A percentile compares a stretch with the other conserved stretches of the same genome.
These are phyloP conservation scores for Ceratobasidium sp. DNA, from an alignment of 1,284 basidiomycete genomes.

Conservation along the genomic window DNA sequence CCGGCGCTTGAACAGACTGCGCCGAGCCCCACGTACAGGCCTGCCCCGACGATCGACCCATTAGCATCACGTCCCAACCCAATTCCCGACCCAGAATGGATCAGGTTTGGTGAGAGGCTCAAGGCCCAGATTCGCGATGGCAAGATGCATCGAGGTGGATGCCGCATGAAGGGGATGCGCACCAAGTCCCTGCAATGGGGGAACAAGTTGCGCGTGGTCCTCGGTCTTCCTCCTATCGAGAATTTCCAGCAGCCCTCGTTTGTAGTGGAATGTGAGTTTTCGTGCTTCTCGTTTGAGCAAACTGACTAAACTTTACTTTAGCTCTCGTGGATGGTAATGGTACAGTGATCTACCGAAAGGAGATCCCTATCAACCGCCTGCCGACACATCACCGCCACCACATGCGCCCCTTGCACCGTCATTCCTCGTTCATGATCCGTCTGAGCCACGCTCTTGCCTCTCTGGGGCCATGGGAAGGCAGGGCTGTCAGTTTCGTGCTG, in stretches of 20 bases:
- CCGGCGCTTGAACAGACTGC: conserved; percentile 43
- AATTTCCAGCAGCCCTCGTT: conserved; percentile 6
- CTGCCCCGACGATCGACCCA: conserved; percentile 23
- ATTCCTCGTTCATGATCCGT: conserved; percentile 60
- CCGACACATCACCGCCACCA: conserved; percentile 47
- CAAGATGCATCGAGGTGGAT: conserved; percentile 31
- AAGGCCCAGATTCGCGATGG: conserved; percentile 24
- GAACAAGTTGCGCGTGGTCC: conserved; percentile 59
- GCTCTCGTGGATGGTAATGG: neutral
- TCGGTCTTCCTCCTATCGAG: conserved; percentile 60
- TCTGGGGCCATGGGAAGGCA: conserved; percentile 79
- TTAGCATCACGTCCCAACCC: neutral
- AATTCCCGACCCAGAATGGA: neutral
- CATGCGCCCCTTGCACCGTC: conserved; percentile 45
- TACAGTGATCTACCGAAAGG: neutral
- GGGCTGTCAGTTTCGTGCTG: conserved; percentile 76
- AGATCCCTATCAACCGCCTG: neutral
- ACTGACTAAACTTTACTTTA: neutral
- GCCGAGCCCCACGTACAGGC: conserved; percentile 38
- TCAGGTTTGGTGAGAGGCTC: neutral
- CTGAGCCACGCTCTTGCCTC: conserved; percentile 67
- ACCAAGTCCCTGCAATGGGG: conserved; percentile 56
- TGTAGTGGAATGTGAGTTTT: conserved; percentile 11
- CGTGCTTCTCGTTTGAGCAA: conserved; percentile 24
- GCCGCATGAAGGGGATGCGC: conserved; percentile 33